phyloP scores from a whole-genome alignment of 1,139 yeast species.

The Taphrina flavorubra region DNA sequence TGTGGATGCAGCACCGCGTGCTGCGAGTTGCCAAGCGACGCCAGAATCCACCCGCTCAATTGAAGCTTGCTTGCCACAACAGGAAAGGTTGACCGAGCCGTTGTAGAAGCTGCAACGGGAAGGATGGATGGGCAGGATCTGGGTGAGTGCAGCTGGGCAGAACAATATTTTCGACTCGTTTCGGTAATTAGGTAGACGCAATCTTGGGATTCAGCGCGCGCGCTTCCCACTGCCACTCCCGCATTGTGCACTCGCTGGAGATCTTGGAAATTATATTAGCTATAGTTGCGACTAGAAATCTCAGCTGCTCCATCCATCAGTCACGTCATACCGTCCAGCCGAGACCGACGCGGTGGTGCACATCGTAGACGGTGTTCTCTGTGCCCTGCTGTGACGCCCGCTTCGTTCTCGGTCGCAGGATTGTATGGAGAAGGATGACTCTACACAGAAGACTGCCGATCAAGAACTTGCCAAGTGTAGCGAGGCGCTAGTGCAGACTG shows the following conservation, averaged over 20 bases:
- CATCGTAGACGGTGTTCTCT: neutral
- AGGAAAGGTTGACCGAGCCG: too few relatives aligned
- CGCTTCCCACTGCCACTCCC: neutral
- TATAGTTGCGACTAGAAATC: neutral
- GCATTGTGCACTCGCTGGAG: neutral
- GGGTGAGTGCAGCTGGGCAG: too few relatives aligned
- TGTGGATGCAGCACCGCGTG: neutral
- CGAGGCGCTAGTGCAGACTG: conserved; percentile 25
- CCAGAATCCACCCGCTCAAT: neutral
- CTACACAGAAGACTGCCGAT: conserved; percentile 3
- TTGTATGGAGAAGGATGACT: conserved; percentile 18
- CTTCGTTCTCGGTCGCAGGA: neutral
- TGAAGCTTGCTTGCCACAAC: too few relatives aligned
- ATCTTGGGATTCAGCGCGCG: neutral
- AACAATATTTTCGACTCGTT: too few relatives aligned
- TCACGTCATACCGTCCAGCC: too few relatives aligned
- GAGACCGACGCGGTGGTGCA: neutral
- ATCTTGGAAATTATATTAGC: neutral
- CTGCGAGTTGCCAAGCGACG: neutral
- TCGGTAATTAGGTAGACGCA: neutral
- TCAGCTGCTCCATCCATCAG: too few relatives aligned
- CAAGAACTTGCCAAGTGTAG: conserved; percentile 21
- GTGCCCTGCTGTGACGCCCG: neutral
- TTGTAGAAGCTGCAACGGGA: too few relatives aligned
- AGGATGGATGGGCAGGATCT: too few relatives aligned